phyloP scores from a whole-genome alignment of 768 basidiomycete species.

The Sarcomyxa edulis region DNA sequence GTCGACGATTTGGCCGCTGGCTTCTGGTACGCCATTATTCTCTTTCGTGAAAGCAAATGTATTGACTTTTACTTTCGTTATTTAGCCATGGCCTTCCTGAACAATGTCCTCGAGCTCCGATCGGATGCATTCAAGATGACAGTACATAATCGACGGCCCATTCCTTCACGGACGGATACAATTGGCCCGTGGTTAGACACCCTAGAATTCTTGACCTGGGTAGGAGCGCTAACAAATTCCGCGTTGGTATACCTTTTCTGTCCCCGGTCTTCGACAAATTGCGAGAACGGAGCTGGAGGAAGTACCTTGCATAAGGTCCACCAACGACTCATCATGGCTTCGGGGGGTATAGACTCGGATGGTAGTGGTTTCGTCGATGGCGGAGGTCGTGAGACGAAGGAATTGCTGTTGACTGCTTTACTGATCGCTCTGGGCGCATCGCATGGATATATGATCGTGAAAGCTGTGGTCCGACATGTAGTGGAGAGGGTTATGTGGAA shows the following conservation, averaged over 20 bases:
- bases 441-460: slow-evolving; percentile 76
- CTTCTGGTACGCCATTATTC: slow-evolving; percentile 48
- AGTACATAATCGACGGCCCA: slow-evolving; percentile 75
- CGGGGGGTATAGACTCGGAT: too few species aligned
- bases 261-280: slow-evolving; percentile 21
- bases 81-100: slow-evolving; percentile 75
- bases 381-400: too few species aligned
- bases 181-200: slow-evolving; percentile 95
- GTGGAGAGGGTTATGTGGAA: slow-evolving; percentile 67
- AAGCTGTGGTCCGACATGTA: slow-evolving; percentile 56
- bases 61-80: slow-evolving; percentile 1
- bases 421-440: slow-evolving; percentile 78
- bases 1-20: slow-evolving; percentile 92
- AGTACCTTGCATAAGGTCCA: not conserved
- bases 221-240: slow-evolving; percentile 82
- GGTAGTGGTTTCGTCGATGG: too few species aligned
- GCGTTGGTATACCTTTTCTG: slow-evolving; percentile 90
- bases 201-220: slow-evolving; percentile 84
- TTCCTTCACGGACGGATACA: slow-evolving; percentile 83
- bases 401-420: slow-evolving; percentile 56
- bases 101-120: slow-evolving; percentile 89
- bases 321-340: too few species aligned
- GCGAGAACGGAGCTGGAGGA: not conserved
- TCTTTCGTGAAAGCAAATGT: not conserved
- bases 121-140: slow-evolving; percentile 96